A percentile compares a stretch with the other conserved stretches of the same genome.
Evolutionary conservation across 2,329 filamentous ascomycete species (phyloP).

Genomic region (Tolypocladium sp.): DNA sequence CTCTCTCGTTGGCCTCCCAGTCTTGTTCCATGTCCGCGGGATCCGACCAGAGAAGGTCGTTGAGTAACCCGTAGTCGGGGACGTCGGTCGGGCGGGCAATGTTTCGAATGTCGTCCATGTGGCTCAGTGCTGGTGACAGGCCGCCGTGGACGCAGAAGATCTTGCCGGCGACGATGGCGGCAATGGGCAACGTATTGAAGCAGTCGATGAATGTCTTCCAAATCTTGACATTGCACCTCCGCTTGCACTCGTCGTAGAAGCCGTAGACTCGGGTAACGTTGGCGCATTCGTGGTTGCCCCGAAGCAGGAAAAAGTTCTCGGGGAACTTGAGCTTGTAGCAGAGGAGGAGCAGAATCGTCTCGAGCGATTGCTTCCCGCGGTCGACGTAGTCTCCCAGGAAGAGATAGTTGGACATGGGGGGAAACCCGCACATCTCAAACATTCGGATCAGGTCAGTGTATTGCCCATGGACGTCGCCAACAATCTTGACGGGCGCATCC

Average conservation of each 20-base stretch:
- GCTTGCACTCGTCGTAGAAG: constrained; percentile 97
- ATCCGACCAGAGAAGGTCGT: constrained; percentile 94
- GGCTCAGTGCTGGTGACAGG: constrained; percentile 79
- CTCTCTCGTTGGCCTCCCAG: constrained; percentile 95
- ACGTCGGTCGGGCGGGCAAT: constrained; percentile 95
- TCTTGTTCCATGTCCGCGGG: constrained; percentile 96
- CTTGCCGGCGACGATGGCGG: constrained; percentile 92
- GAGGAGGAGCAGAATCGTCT: constrained; percentile 84
- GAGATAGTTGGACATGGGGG: constrained; percentile 82
- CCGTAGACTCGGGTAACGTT: constrained; percentile 94
- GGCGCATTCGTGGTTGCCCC: constrained; percentile 94
- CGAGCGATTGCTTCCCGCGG: constrained; percentile 87
- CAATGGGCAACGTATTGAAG: constrained; percentile 92
- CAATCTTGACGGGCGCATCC: constrained; percentile 92
- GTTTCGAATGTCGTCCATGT: constrained; percentile 97
- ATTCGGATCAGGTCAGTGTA: constrained; percentile 93
- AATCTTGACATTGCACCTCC: constrained; percentile 90
- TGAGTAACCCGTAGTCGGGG: constrained; percentile 89
- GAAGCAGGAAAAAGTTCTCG: constrained; percentile 92
- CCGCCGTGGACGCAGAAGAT: constrained; percentile 98
- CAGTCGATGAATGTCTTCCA: constrained; percentile 98
- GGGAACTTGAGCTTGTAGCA: constrained; percentile 98
- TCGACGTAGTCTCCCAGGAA: constrained; percentile 97
- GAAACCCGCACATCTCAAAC: constrained; percentile 98
- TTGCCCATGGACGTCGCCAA: constrained; percentile 93